A percentile compares a stretch with the other conserved stretches of the same genome.
phyloP scores from a whole-genome alignment of 805 yeast species.

The Candida tammaniensis region DNA sequence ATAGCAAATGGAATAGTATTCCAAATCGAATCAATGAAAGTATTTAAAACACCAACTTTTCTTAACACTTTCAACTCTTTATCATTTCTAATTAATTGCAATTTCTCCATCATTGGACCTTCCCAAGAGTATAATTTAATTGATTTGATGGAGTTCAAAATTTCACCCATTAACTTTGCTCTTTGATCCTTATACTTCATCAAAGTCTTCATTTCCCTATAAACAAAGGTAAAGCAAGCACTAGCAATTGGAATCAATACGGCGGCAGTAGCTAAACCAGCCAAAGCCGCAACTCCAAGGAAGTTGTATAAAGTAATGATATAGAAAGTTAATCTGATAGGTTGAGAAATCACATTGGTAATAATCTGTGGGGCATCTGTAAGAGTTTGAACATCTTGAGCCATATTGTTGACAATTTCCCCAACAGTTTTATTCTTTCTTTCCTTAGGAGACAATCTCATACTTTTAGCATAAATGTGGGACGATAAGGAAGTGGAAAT shows the following conservation, averaged over 20 bases:
- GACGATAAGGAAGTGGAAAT: conserved; percentile 22
- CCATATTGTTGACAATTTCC: conserved; percentile 31
- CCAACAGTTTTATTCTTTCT: conserved; percentile 31
- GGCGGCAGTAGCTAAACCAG: conserved; percentile 31
- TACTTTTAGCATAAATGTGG: conserved; percentile 26
- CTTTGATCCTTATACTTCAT: conserved; percentile 37
- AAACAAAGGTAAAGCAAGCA: conserved; percentile 16
- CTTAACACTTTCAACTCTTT: conserved; percentile 29
- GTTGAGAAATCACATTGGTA: conserved; percentile 20
- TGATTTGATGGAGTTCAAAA: conserved; percentile 35
- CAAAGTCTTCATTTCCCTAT: conserved; percentile 8
- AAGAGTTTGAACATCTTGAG: conserved; percentile 25
- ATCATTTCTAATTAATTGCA: conserved; percentile 31
- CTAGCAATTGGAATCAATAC: conserved; percentile 32
- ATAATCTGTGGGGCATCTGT: conserved; percentile 15
- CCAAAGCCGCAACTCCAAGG: conserved; percentile 34
- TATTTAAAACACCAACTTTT: conserved; percentile 30
- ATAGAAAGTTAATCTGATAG: conserved; percentile 23
- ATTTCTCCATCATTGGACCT: conserved; percentile 33
- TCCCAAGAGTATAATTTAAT: conserved; percentile 44
- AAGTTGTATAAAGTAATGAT: conserved; percentile 31
- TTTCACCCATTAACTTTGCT: conserved; percentile 36
- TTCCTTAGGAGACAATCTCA: conserved; percentile 29
- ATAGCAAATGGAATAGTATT: conserved; percentile 37
- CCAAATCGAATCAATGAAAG: conserved; percentile 34